A percentile compares a stretch with the other conserved stretches of the same genome.
These are phyloP conservation scores for Pseudevernia furfuracea DNA, from an alignment of 495 filamentous ascomycete species.

Conservation along the genomic window DNA sequence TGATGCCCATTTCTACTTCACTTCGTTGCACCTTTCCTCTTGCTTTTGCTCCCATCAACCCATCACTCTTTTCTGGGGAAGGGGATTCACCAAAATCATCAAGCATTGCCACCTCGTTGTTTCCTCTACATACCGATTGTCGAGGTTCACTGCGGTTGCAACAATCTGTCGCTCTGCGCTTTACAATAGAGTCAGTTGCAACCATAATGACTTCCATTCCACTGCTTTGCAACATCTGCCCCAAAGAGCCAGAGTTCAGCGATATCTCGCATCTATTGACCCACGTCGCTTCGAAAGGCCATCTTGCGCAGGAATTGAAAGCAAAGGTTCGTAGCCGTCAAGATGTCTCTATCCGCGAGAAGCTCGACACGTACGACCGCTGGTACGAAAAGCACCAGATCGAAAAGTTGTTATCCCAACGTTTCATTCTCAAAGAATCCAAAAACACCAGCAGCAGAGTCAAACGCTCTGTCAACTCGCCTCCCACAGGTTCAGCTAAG, in stretches of 20 bases:
- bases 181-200: constrained; percentile 5
- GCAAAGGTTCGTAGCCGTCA: constrained; percentile 54
- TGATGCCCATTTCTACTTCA: not conserved
- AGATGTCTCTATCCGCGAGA: constrained; percentile 43
- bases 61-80: too few relatives aligned
- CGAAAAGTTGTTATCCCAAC: constrained; percentile 57
- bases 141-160: constrained; percentile 14
- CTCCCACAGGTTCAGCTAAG: not conserved
- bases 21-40: not conserved
- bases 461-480: constrained; percentile 1
- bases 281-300: constrained; percentile 77
- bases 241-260: constrained; percentile 68
- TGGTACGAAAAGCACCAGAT: constrained; percentile 66
- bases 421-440: constrained; percentile 63
- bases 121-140: constrained; percentile 9
- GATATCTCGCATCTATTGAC: constrained; percentile 85
- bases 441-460: constrained; percentile 36
- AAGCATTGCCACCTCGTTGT: constrained; percentile 15
- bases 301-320: constrained; percentile 68
- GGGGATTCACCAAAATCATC: not conserved
- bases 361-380: constrained; percentile 52
- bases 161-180: constrained; percentile 32
- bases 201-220: constrained; percentile 47
- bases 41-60: not conserved
- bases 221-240: constrained; percentile 72